Conservation (phyloP, 2,329 filamentous ascomycete genomes). For the Blastomyces silverae region DNA sequence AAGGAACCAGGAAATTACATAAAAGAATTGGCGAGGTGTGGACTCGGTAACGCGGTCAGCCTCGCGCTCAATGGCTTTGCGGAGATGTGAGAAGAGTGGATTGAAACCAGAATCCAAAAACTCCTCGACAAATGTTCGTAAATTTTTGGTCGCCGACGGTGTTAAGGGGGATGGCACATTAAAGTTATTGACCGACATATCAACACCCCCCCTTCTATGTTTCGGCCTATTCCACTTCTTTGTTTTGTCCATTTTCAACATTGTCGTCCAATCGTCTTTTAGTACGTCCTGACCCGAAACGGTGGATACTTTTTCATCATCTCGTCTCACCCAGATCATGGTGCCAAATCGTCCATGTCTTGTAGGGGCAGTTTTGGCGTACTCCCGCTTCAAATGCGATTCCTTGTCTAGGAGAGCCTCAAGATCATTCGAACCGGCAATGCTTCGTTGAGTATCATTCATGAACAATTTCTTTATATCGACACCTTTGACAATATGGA, state of each 20-base stretch:
- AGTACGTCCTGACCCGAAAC: slow-evolving; percentile 85
- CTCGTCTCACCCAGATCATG: slow-evolving; percentile 92
- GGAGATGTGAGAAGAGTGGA: slow-evolving; percentile 73
- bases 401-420: slow-evolving; percentile 72
- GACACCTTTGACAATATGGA: slow-evolving; percentile 85
- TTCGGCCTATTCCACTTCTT: slow-evolving; percentile 87
- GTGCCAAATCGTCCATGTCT: slow-evolving; percentile 92
- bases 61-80: slow-evolving; percentile 85
- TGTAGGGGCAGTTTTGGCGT: slow-evolving; percentile 71
- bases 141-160: slow-evolving; percentile 62
- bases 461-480: slow-evolving; percentile 80
- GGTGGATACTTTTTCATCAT: slow-evolving; percentile 74
- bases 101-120: slow-evolving; percentile 96
- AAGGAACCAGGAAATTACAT: slow-evolving; percentile 86
- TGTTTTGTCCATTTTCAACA: slow-evolving; percentile 81
- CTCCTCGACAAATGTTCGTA: slow-evolving; percentile 79
- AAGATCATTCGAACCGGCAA: slow-evolving; percentile 65
- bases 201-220: slow-evolving; percentile 55
- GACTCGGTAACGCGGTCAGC: slow-evolving; percentile 70
- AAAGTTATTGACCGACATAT: slow-evolving; percentile 61
- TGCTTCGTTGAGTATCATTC: slow-evolving; percentile 63
- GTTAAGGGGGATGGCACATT: slow-evolving; percentile 66
- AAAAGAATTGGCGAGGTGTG: slow-evolving; percentile 83
- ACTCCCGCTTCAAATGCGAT: slow-evolving; percentile 69
- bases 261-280: slow-evolving; percentile 61